Conservation (phyloP, 1,139 yeast species). For the Suhomyces maxii region DNA sequence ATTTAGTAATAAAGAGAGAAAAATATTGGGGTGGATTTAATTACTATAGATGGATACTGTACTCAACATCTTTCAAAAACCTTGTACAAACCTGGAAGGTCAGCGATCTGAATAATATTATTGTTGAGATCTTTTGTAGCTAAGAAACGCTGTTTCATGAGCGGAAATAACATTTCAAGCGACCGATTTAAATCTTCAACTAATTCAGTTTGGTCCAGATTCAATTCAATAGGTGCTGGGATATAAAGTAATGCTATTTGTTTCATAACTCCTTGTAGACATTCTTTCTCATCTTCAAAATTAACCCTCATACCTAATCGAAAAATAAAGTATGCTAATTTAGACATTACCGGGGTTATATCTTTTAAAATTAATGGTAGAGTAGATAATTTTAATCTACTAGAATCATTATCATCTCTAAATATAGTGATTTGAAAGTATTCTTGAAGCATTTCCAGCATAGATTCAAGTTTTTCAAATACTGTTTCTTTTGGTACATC, state of each 20-base stretch:
- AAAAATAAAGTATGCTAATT: constrained; percentile 67
- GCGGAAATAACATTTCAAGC: constrained; percentile 68
- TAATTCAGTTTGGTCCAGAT: neutral
- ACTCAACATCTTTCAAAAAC: constrained; percentile 82
- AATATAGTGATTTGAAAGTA: constrained; percentile 61
- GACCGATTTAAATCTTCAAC: constrained; percentile 24
- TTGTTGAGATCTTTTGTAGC: constrained; percentile 57
- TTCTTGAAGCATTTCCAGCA: constrained; percentile 77
- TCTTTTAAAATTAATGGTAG: constrained; percentile 71
- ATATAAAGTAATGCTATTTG: constrained; percentile 74
- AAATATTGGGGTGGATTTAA: no score
- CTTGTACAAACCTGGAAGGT: constrained; percentile 83
- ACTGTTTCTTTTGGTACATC: constrained; percentile 23
- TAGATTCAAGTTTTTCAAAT: constrained; percentile 34
- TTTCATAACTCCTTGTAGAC: constrained; percentile 62
- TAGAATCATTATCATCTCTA: constrained; percentile 21
- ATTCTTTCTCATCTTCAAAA: constrained; percentile 66
- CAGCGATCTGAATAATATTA: constrained; percentile 82
- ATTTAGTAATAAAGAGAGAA: no score
- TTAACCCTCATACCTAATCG: constrained; percentile 58
- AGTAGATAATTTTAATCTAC: constrained; percentile 36
- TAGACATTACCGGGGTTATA: constrained; percentile 60
- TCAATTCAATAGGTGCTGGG: constrained; percentile 43
- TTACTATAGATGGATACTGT: no score
- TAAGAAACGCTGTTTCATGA: constrained; percentile 59